phyloP scores from a whole-genome alignment of 495 filamentous ascomycete species.

The Annulohypoxylon bovei region DNA sequence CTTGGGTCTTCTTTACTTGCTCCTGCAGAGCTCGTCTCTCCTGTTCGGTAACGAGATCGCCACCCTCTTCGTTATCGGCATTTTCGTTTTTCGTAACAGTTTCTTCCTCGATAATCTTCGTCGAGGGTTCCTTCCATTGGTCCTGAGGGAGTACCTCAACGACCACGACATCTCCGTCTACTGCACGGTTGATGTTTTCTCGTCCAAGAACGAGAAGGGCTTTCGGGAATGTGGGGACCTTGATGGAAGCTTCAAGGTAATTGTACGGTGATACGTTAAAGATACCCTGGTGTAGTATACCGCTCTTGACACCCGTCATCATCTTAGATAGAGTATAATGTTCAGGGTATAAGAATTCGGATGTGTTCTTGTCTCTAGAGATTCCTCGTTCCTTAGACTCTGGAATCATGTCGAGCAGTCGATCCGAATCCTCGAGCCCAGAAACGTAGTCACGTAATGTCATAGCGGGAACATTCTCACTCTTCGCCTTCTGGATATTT shows the following conservation, averaged over 20 bases:
- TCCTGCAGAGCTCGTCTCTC: conserved; percentile 88
- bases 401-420: conserved; percentile 94
- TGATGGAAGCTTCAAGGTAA: conserved; percentile 91
- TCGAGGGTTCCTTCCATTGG: conserved; percentile 95
- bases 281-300: conserved; percentile 88
- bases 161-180: conserved; percentile 90
- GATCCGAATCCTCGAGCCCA: conserved; percentile 82
- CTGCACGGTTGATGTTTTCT: conserved; percentile 94
- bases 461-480: conserved; percentile 73
- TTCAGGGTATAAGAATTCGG: conserved; percentile 80
- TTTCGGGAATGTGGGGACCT: conserved; percentile 89
- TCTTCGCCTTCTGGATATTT: conserved; percentile 83
- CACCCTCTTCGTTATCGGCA: conserved; percentile 72
- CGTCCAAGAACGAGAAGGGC: conserved; percentile 88
- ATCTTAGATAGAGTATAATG: conserved; percentile 92
- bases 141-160: conserved; percentile 91
- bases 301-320: conserved; percentile 88
- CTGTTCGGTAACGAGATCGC: conserved; percentile 80
- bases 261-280: conserved; percentile 98
- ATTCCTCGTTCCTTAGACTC: conserved; percentile 73
- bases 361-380: conserved; percentile 67
- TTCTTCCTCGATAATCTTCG: conserved; percentile 95
- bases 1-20: conserved; percentile 86
- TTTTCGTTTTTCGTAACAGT: conserved; percentile 92
- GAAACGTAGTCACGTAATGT: conserved; percentile 81